These are phyloP conservation scores for Pseudogymnoascus sp. DNA, from an alignment of 2,329 filamentous ascomycete species.

Conservation along the genomic window DNA sequence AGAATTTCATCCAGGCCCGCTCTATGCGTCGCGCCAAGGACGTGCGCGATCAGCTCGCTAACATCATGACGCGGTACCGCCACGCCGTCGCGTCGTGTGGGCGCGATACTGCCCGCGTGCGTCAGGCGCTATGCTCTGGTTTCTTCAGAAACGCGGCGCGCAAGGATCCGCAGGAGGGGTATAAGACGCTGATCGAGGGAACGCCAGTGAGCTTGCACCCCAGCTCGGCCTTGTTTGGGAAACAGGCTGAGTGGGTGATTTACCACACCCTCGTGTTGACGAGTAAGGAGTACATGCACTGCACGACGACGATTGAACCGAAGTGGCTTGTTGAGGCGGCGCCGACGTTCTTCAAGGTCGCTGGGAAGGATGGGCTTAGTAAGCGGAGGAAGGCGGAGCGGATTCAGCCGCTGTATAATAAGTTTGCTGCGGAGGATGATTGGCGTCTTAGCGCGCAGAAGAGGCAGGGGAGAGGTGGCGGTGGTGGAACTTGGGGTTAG, in stretches of 20 bases:
- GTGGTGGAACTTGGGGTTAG: constrained; percentile 88
- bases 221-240: constrained; percentile 83
- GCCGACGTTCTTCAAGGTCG: constrained; percentile 98
- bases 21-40: constrained; percentile 85
- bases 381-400: constrained; percentile 91
- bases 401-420: constrained; percentile 91
- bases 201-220: constrained; percentile 95
- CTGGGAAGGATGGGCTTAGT: constrained; percentile 73
- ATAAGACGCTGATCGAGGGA: constrained; percentile 93
- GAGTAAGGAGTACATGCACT: constrained; percentile 97
- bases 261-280: constrained; percentile 88
- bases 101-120: constrained; percentile 75
- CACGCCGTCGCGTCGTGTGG: constrained; percentile 79
- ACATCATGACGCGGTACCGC: constrained; percentile 88
- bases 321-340: constrained; percentile 92
- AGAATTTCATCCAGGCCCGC: constrained; percentile 93
- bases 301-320: constrained; percentile 84
- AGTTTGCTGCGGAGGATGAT: constrained; percentile 85
- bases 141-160: constrained; percentile 94
- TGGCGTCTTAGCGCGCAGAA: constrained; percentile 88
- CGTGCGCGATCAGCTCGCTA: constrained; percentile 81
- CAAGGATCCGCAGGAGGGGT: constrained; percentile 93
- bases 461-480: constrained; percentile 73
- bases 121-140: constrained; percentile 80
- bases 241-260: constrained; percentile 92